Evolutionary conservation across 768 basidiomycete species (phyloP).

Genomic region (Lactarius deliciosus): DNA sequence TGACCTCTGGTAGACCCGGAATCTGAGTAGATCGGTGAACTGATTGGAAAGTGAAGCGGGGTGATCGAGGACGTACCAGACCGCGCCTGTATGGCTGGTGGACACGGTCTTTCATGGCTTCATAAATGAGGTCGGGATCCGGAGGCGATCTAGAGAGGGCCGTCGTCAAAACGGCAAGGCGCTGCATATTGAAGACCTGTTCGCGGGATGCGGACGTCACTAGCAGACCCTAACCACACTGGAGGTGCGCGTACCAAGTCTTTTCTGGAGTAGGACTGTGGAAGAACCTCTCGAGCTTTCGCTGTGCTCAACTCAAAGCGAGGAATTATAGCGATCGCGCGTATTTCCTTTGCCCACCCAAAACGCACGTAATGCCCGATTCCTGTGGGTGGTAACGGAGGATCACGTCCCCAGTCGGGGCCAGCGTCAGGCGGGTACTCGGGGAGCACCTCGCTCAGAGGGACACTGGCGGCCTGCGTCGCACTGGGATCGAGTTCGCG

Average conservation of each 20-base stretch:
- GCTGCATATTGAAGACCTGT: slow-evolving; percentile 97
- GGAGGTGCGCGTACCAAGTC: slow-evolving; percentile 62
- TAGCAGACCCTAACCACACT: background rate
- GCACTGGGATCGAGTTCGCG: slow-evolving; percentile 83
- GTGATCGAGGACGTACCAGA: slow-evolving; percentile 53
- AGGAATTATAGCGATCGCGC: slow-evolving; percentile 92
- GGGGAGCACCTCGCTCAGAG: slow-evolving; percentile 92
- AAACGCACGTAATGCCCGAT: slow-evolving; percentile 96
- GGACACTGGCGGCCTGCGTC: slow-evolving; percentile 82
- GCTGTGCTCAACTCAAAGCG: slow-evolving; percentile 96
- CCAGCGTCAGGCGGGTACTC: slow-evolving; percentile 94
- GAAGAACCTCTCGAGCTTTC: slow-evolving; percentile 88
- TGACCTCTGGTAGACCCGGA: slow-evolving; percentile 92
- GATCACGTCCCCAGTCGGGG: slow-evolving; percentile 85
- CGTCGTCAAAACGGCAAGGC: slow-evolving; percentile 93
- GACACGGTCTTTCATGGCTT: slow-evolving; percentile 98
- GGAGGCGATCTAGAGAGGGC: slow-evolving; percentile 89
- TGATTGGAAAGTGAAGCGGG: slow-evolving; percentile 3
- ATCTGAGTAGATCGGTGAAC: slow-evolving; percentile 53
- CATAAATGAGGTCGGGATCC: slow-evolving; percentile 95
- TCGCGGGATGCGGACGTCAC: slow-evolving; percentile 4
- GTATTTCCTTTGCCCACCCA: slow-evolving; percentile 79
- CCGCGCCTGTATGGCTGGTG: slow-evolving; percentile 95
- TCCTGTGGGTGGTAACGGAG: slow-evolving; percentile 82
- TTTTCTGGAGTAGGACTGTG: slow-evolving; percentile 77